Conservation (phyloP, 2,329 filamentous ascomycete species). For the Diplocarpon rosae region DNA sequence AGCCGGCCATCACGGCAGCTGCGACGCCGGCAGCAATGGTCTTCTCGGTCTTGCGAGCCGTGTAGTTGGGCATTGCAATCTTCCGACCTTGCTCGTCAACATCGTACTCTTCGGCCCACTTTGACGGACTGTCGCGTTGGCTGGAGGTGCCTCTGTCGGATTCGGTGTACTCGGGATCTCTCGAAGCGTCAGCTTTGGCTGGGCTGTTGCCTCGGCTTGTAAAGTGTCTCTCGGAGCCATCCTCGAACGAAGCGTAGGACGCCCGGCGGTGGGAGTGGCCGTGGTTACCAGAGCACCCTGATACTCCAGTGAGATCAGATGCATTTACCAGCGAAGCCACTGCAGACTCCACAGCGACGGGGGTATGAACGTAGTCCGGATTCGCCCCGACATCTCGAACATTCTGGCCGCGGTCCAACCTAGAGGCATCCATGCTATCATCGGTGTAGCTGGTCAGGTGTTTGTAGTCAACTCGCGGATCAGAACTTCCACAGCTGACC, state of each 20-base stretch:
- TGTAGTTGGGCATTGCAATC: conserved; percentile 25
- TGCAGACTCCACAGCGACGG: conserved; percentile 69
- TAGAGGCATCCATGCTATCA: conserved; percentile 43
- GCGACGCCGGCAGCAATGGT: conserved; percentile 23
- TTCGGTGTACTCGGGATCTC: conserved; percentile 13
- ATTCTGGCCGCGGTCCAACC: conserved; percentile 55
- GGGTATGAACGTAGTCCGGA: conserved; percentile 64
- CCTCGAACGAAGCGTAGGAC: conserved; percentile 27
- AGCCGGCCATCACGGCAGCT: conserved; percentile 21
- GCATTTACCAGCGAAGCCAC: conserved; percentile 80
- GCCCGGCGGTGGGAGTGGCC: conserved; percentile 22
- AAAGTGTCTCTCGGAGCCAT: conserved; percentile 27
- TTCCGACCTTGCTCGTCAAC: conserved; percentile 27
- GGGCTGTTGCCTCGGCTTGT: conserved; percentile 33
- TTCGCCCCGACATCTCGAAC: conserved; percentile 63
- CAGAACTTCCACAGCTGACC: conserved; percentile 46
- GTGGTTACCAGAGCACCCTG: conserved; percentile 37
- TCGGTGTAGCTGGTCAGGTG: conserved; percentile 42
- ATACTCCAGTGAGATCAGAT: conserved; percentile 56
- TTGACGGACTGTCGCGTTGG: conserved; percentile 20
- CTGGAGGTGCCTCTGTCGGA: conserved; percentile 16
- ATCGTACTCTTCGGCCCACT: conserved; percentile 25
- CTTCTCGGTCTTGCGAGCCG: conserved; percentile 20
- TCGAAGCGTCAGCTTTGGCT: conserved; percentile 26
- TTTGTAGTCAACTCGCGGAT: conserved; percentile 45